A percentile compares a stretch with the other conserved stretches of the same genome.
These are phyloP conservation scores for Pseudocercospora eumusae DNA, from an alignment of 2,329 filamentous ascomycete species.

Conservation along the genomic window DNA sequence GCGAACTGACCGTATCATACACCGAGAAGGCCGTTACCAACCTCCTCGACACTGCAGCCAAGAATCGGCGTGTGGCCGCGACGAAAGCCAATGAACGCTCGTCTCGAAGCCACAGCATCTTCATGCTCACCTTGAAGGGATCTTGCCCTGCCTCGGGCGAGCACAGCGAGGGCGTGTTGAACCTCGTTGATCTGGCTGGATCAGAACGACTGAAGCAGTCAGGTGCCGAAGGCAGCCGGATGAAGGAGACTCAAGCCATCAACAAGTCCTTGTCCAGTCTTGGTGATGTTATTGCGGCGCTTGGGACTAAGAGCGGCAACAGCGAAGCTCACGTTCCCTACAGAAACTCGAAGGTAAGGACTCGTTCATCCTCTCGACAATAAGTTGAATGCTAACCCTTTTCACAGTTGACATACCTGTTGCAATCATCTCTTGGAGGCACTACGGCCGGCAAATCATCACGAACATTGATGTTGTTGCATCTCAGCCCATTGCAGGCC, in stretches of 20 bases:
- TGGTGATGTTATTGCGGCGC: slow-evolving; percentile 88
- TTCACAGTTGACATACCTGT: slow-evolving; percentile 78
- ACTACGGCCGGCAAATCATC: slow-evolving; percentile 62
- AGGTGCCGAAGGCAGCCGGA: slow-evolving; percentile 78
- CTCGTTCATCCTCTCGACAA: not conserved
- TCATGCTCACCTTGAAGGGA: slow-evolving; percentile 73
- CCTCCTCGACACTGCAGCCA: slow-evolving; percentile 70
- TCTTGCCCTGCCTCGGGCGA: slow-evolving; percentile 75
- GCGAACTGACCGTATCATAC: slow-evolving; percentile 25
- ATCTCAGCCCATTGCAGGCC: slow-evolving; percentile 88
- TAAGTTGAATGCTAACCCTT: slow-evolving; percentile 15
- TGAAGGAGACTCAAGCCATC: slow-evolving; percentile 95
- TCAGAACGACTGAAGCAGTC: slow-evolving; percentile 88
- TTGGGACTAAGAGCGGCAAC: slow-evolving; percentile 77
- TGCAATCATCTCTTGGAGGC: slow-evolving; percentile 91
- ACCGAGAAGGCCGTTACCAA: slow-evolving; percentile 35
- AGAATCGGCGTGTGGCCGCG: slow-evolving; percentile 87
- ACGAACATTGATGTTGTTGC: slow-evolving; percentile 99
- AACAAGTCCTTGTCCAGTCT: slow-evolving; percentile 91
- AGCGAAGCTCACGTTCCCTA: slow-evolving; percentile 76
- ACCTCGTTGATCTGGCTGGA: slow-evolving; percentile 92
- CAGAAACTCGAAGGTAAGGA: slow-evolving; percentile 80
- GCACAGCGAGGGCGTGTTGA: slow-evolving; percentile 87
- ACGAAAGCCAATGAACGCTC: slow-evolving; percentile 98
- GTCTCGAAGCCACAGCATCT: slow-evolving; percentile 92